Evolutionary conservation across 345 rosid genomes (phyloP).

Genomic region (Syzygium oleosum): DNA sequence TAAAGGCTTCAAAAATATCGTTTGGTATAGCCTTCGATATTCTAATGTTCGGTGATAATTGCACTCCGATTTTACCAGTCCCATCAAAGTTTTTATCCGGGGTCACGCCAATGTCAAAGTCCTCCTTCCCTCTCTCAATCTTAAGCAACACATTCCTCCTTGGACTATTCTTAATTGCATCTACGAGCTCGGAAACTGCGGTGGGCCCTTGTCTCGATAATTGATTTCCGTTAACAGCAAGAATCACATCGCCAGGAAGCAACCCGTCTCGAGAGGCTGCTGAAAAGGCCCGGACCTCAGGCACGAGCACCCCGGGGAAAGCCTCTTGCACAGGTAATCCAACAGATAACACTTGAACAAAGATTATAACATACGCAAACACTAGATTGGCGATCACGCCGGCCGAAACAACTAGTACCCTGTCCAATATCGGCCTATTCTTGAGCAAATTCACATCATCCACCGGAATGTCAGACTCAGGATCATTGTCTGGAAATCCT

Average conservation of each 20-base stretch:
- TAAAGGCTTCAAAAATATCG: slow-evolving; percentile 48
- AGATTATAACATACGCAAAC: slow-evolving; percentile 70
- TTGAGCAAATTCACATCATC: slow-evolving; percentile 82
- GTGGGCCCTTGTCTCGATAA: slow-evolving; percentile 45
- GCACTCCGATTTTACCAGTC: slow-evolving; percentile 86
- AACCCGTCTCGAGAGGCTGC: slow-evolving; percentile 92
- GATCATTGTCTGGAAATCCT: slow-evolving; percentile 97
- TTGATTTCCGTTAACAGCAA: slow-evolving; percentile 49
- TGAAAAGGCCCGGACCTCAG: slow-evolving; percentile 72
- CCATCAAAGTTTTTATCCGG: slow-evolving; percentile 84
- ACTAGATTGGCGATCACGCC: slow-evolving; percentile 84
- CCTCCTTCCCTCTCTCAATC: slow-evolving; percentile 45
- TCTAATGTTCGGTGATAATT: slow-evolving; percentile 71
- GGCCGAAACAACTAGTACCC: slow-evolving; percentile 78
- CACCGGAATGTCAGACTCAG: slow-evolving; percentile 70
- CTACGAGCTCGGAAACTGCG: slow-evolving; percentile 70
- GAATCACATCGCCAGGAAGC: slow-evolving; percentile 77
- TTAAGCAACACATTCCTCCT: slow-evolving; percentile 52
- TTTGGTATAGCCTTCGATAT: slow-evolving; percentile 53
- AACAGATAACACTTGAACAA: slow-evolving; percentile 72
- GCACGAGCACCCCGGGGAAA: slow-evolving; percentile 87
- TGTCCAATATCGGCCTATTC: slow-evolving; percentile 80
- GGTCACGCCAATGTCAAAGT: slow-evolving; percentile 54
- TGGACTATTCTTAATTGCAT: slow-evolving; percentile 53
- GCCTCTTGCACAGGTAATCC: slow-evolving; percentile 94